Evolutionary conservation across 257 asterid species (phyloP), one percentile per base, ranked within the genome.

Genomic region (Fraxinus excelsior): DNA sequence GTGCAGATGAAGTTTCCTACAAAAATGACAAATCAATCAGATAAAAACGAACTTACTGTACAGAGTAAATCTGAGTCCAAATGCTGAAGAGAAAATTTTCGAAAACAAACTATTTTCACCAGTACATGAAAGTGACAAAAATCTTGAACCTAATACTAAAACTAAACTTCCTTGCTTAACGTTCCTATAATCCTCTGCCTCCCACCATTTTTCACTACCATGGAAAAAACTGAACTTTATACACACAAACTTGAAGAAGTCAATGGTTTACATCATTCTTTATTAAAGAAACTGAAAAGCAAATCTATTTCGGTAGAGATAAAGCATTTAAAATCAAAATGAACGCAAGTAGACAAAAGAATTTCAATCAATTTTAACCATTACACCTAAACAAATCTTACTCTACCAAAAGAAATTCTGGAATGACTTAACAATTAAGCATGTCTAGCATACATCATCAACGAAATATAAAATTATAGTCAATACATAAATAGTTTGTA

Each of bases 1-100:
- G 73, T 6, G 79, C 79, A 0, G 79, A 67, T 1, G 74, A 67
- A n/a, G 73, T 76, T 76, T 76, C 79, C 79, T 76, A 62, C 51
- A 32, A 12, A 9, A 35, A 25, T 10, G 1, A 75, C 34, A 62
- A 11, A 62, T 62, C 35, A 25, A 11, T 62, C 35, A 62, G 9
- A 62, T 10, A 9, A 62, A 56, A 56, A 7, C 31, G 5, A 58
- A 58, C 28, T 58, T 58, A 56, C n/a, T 7, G 26, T 56, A 56
- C 13, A 56, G 66, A 58, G 66, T 21, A 58, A 58, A 21, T 58
- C 11, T 58, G 31, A 58, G 66, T 46, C 58, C 21, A 46, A 46
- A 5, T 46, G 16, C 58, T 46, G 21, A 42, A 13, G 14, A 46
- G 58, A 46, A 14, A 46, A 46, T 46, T 46, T 5, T 16, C n/a